phyloP scores from a whole-genome alignment of 768 basidiomycete species.

The Amanita pallidorosea region DNA sequence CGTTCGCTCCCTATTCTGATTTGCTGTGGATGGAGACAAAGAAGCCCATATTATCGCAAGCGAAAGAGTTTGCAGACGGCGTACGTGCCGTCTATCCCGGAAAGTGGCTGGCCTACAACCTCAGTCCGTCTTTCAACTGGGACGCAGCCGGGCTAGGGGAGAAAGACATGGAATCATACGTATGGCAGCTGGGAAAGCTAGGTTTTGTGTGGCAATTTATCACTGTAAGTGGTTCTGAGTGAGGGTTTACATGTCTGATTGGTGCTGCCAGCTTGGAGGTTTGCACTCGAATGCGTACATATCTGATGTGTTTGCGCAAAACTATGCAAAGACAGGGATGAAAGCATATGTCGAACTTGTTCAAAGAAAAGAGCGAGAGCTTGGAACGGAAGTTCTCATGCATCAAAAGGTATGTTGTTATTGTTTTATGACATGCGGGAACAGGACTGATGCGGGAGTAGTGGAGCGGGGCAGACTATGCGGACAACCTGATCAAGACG shows the following conservation, averaged over 20 bases:
- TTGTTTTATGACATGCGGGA: not conserved
- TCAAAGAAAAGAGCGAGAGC: constrained; percentile 85
- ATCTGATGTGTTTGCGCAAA: constrained; percentile 81
- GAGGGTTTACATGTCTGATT: not conserved
- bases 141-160: constrained; percentile 84
- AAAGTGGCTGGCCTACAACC: constrained; percentile 95
- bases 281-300: constrained; percentile 98
- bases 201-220: constrained; percentile 99
- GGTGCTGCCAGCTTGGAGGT: constrained; percentile 66
- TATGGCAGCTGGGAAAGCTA: constrained; percentile 91
- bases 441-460: constrained; percentile 19
- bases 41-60: constrained; percentile 86
- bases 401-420: constrained; percentile 76
- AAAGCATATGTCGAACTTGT: constrained; percentile 96
- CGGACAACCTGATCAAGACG: constrained; percentile 86
- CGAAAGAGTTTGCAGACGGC: constrained; percentile 83
- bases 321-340: constrained; percentile 93
- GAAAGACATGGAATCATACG: constrained; percentile 76
- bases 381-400: constrained; percentile 92
- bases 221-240: constrained; percentile 47
- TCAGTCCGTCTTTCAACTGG: constrained; percentile 92
- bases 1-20: constrained; percentile 91
- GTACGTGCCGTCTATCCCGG: constrained; percentile 75
- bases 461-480: constrained; percentile 96
- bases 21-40: constrained; percentile 96